Evolutionary conservation across 1,284 basidiomycete genomes (phyloP), one percentile per base, ranked within the genome.

Genomic region (Kalmanozyma brasiliensis): DNA sequence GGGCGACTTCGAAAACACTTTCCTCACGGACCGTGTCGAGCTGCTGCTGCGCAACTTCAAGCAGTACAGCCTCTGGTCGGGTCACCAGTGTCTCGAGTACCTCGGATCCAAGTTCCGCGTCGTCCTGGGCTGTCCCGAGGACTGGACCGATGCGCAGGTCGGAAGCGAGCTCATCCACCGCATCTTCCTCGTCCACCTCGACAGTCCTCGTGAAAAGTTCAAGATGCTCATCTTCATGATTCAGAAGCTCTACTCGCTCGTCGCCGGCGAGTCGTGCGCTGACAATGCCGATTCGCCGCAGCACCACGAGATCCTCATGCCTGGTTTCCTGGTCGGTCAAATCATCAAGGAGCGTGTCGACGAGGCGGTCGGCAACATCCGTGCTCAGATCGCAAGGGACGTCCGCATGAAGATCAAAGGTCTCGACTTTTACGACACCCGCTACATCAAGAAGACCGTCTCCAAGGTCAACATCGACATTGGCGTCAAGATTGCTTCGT

Each of bases 281-380:
- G 96, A 99, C 85, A 98, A 98, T 80, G 94, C 96, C 13, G 96
- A 99, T 86, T 98, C 95, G 16, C 94, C 94, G 52, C 95, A 98
- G 83, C 93, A 98, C 81, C 96, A 99, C 83, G 96, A 99, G 82
- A 93, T 97, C 41, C 87, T 99, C 14, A 88, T 98, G 35, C 95
- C 96, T 1, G 96, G 96, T 30, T 89, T 87, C 73, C 84, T 99
- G 24, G 98, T 97, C 82, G 91, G 90, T 48, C 96, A 96, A 90
- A 97, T 98, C 80, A 91, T 99, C 85, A 98, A 97, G 84, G 96
- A 99, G 84, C 89, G 93, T 65, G 86, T 98, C 62, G 95, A 98
- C 76, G 96, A 98, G 83, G 89, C 89, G 17, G 84, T 98, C 48
- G 90, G 88, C 74, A 87, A 87, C 64, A 88, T 97, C 76, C 88